These are phyloP conservation scores for Moricandia moricandioides DNA, from an alignment of 345 rosid genomes.

Conservation along the genomic window DNA sequence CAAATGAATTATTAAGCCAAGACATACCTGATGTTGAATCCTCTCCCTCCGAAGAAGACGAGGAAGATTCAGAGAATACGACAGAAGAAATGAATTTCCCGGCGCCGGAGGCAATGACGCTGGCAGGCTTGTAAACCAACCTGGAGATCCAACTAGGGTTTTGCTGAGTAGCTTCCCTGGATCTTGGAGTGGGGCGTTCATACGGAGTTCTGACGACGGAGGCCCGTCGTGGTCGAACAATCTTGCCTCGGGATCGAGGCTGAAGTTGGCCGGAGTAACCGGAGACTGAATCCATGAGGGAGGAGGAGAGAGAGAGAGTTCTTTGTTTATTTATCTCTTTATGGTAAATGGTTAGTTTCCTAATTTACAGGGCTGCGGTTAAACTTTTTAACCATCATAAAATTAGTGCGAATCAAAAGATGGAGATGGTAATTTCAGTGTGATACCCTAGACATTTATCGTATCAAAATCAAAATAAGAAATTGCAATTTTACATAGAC, in stretches of 20 bases:
- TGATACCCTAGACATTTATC: too few species aligned
- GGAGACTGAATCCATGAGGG: constrained; percentile 32
- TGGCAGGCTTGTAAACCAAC: constrained; percentile 67
- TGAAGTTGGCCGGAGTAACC: constrained; percentile 33
- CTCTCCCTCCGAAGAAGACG: constrained; percentile 50
- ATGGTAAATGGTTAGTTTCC: background rate
- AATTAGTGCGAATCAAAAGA: too few species aligned
- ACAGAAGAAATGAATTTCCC: constrained; percentile 65
- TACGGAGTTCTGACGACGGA: constrained; percentile 52
- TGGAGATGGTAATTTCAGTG: too few species aligned
- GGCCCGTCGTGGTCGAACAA: constrained; percentile 52
- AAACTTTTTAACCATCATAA: too few species aligned
- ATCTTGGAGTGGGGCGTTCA: constrained; percentile 45
- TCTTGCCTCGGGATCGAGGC: constrained; percentile 63
- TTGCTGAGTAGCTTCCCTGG: constrained; percentile 31
- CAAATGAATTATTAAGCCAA: background rate
- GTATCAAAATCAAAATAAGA: too few species aligned
- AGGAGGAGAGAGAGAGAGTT: constrained; percentile 14
- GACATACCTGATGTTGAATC: constrained; percentile 51
- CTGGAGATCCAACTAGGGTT: constrained; percentile 90
- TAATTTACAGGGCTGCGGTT: constrained; percentile 19
- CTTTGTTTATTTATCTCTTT: background rate
- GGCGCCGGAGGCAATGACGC: constrained; percentile 69
- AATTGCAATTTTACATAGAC: too few species aligned
- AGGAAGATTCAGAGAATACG: constrained; percentile 56